These are phyloP conservation scores for Nothophoma quercina DNA, from an alignment of 2,329 filamentous ascomycete species.

Conservation along the genomic window DNA sequence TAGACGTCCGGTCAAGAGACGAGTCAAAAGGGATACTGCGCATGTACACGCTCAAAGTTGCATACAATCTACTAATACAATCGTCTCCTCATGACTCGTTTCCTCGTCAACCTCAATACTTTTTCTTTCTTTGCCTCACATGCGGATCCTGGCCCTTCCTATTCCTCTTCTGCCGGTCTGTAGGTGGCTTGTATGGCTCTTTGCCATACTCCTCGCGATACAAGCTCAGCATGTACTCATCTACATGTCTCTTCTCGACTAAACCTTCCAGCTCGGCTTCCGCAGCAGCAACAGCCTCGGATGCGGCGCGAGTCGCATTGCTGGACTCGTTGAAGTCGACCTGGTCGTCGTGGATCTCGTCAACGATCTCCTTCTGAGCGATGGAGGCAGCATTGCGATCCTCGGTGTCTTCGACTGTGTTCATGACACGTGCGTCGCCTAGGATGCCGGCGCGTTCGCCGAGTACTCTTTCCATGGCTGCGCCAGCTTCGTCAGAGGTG, in stretches of 20 bases:
- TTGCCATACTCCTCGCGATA: conserved; percentile 43
- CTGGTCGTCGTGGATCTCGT: conserved; percentile 57
- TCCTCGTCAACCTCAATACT: conserved; percentile 21
- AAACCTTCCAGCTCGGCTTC: conserved; percentile 26
- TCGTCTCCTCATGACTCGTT: not conserved
- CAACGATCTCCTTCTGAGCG: conserved; percentile 85
- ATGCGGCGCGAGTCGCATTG: conserved; percentile 34
- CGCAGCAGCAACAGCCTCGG: conserved; percentile 25
- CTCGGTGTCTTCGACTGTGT: conserved; percentile 90
- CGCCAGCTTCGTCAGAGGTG: conserved; percentile 71
- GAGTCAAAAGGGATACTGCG: not conserved
- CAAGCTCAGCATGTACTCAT: conserved; percentile 46
- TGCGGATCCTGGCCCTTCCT: conserved; percentile 44
- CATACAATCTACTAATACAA: conserved; percentile 16
- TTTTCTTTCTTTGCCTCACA: conserved; percentile 39
- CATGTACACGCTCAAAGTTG: not conserved
- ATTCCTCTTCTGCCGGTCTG: conserved; percentile 42
- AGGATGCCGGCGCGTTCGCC: conserved; percentile 69
- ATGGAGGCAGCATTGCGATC: conserved; percentile 87
- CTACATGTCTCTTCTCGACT: conserved; percentile 38
- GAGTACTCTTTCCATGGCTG: conserved; percentile 85
- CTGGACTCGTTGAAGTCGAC: conserved; percentile 49
- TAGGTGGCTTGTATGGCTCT: conserved; percentile 43
- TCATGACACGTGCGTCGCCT: conserved; percentile 71
- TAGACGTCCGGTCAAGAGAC: not conserved